These are phyloP conservation scores for Phytophthora pinifolia DNA, from an alignment of 352 stramenopile genomes.

Conservation along the genomic window DNA sequence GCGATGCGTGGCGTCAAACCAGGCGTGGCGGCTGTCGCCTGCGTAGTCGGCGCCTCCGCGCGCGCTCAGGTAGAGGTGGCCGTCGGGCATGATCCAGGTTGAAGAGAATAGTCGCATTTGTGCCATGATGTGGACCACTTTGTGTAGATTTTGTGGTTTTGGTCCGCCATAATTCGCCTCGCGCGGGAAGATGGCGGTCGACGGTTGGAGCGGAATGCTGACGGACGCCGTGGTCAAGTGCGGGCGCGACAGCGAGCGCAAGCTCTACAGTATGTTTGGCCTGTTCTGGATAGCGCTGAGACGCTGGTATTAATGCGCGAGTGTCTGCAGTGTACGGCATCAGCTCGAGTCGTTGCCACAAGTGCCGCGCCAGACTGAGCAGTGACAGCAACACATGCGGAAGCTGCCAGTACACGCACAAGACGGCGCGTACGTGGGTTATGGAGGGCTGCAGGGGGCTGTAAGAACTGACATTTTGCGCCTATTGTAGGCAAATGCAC, in stretches of 20 bases:
- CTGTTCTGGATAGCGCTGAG: not conserved
- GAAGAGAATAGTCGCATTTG: too few relatives aligned
- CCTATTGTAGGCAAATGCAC: conserved; percentile 41
- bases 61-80: conserved; percentile 60
- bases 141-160: not conserved
- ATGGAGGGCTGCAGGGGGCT: not conserved
- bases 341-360: conserved; percentile 45
- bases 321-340: conserved; percentile 57
- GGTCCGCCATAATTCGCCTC: too few relatives aligned
- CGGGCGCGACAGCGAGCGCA: conserved; percentile 47
- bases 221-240: conserved; percentile 50
- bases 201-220: conserved; percentile 37
- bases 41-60: conserved; percentile 47
- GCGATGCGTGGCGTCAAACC: conserved; percentile 59
- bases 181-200: conserved; percentile 1
- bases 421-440: conserved; percentile 33
- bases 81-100: conserved; percentile 38
- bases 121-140: too few relatives aligned
- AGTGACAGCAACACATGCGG: conserved; percentile 33
- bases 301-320: too few relatives aligned
- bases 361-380: conserved; percentile 45
- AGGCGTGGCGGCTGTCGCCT: conserved; percentile 32
- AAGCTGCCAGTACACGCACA: conserved; percentile 44
- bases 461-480: too few relatives aligned
- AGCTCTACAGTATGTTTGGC: conserved; percentile 45